Base-by-base conservation (phyloP, 1,284 basidiomycete genomes). In the Marasmius oreades region DNA sequence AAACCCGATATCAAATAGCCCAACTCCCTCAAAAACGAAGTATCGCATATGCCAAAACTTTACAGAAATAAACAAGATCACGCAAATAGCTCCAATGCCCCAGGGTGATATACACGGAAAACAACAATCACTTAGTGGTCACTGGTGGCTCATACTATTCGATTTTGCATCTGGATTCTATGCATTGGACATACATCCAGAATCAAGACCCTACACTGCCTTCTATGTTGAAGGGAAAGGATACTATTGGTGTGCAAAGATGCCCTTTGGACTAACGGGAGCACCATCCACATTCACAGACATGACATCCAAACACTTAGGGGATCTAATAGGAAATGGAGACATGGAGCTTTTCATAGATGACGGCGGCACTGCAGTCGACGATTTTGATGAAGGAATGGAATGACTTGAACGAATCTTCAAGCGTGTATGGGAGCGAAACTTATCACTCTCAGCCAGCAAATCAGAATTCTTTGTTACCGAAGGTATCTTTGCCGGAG, bases 151-250 rank as follows among this genome's bases (percentile, higher is more conserved):
- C 0, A 62, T 56, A 14, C 51, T 67, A 0, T 69, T 74, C 28
- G 70, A 75, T 55, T 72, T 74, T 52, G 67, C 69, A 12, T 61
- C 65, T 0, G 74, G 73, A 22, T 76, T 72, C 63, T 76, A 76
- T 52, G 72, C 70, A 3, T 51, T 67, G 46, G 42, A 57, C 33
- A 18, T 44, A 5, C 42, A 2, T 2, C n/a, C 24, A 20, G 53
- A 57, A 23, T 37, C 52, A 14, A 36, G 59, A 26, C 59, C 26
- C 11, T 59, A 43, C 34, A 53, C 51, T 39, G 36, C 34, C 14
- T 43, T 56, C 51, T 56, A 55, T 31, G 37, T 50, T 23, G 58
- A 59, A 43, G 58, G 75, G 0, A 44, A 64, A 23, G 76, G 75
- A 1, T 73, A 70, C 54, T 73, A 69, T 52, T 62, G 61, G 54